Conservation (phyloP, 768 basidiomycete species). For the Cystofilobasidium bisporidii region DNA sequence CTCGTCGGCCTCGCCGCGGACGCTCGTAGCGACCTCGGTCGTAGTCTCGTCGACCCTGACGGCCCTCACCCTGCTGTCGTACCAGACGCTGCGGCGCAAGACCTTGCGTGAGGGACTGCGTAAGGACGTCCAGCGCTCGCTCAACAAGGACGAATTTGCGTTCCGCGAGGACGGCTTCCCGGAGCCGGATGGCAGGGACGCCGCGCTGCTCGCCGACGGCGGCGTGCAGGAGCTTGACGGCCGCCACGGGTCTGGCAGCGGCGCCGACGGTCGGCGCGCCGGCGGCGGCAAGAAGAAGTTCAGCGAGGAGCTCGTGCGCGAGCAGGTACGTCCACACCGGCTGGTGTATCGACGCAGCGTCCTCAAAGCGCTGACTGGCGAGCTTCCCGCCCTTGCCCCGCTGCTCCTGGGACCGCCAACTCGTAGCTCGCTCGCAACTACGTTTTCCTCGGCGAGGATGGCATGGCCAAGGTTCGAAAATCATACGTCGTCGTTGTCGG, state of each 20-base stretch:
- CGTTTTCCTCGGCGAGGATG: conserved; percentile 82
- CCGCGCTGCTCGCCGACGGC: conserved; percentile 24
- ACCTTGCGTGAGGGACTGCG: conserved; percentile 37
- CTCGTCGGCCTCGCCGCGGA: conserved; percentile 29
- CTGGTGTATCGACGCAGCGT: no score
- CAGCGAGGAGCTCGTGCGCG: conserved; percentile 70
- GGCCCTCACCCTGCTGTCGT: conserved; percentile 37
- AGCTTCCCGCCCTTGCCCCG: no score
- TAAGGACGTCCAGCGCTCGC: conserved; percentile 36
- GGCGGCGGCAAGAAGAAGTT: conserved; percentile 43
- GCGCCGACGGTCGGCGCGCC: conserved; percentile 27
- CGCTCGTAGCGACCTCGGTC: conserved; percentile 36
- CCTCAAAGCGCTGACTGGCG: no score
- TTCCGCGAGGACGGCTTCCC: background rate
- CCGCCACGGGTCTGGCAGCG: conserved; percentile 31
- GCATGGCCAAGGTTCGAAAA: conserved; percentile 65
- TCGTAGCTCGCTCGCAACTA: conserved; percentile 80
- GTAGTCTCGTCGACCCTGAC: conserved; percentile 35
- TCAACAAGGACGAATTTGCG: conserved; percentile 34
- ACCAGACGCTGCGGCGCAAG: conserved; percentile 38
- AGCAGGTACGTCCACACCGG: conserved; percentile 46
- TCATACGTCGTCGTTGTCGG: conserved; percentile 80
- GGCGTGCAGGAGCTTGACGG: conserved; percentile 30
- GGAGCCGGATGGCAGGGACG: background rate
- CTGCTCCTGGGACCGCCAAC: no score